phyloP scores from a whole-genome alignment of 352 stramenopile species.

The Bremia lactucae region DNA sequence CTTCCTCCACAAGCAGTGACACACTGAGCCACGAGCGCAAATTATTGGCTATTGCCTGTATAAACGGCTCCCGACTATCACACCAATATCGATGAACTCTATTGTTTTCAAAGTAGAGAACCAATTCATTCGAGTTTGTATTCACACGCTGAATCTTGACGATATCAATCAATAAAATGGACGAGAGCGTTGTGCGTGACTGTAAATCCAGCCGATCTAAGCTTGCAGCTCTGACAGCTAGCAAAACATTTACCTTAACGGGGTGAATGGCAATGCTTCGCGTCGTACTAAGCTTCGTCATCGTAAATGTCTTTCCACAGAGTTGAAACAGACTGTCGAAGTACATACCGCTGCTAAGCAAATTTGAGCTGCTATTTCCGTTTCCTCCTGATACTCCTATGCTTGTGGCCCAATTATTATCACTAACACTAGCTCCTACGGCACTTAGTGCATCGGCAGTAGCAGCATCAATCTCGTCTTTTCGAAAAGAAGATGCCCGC shows the following conservation, averaged over 20 bases:
- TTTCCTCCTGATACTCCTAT: slow-evolving; percentile 9
- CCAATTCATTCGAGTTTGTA: slow-evolving; percentile 72
- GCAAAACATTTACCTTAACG: slow-evolving; percentile 58
- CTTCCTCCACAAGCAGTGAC: slow-evolving; percentile 74
- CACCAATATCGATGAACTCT: slow-evolving; percentile 83
- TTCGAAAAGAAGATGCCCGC: slow-evolving; percentile 58
- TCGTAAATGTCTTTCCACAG: slow-evolving; percentile 75
- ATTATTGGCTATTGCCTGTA: slow-evolving; percentile 81
- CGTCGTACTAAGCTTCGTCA: slow-evolving; percentile 80
- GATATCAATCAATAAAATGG: slow-evolving; percentile 79
- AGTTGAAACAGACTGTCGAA: slow-evolving; percentile 83
- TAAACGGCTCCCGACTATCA: slow-evolving; percentile 78
- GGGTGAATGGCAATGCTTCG: slow-evolving; percentile 50
- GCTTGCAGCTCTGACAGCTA: slow-evolving; percentile 69
- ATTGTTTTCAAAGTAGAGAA: slow-evolving; percentile 83
- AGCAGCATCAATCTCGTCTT: slow-evolving; percentile 41
- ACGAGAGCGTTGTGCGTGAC: slow-evolving; percentile 58
- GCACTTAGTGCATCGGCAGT: slow-evolving; percentile 32
- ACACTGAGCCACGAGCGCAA: slow-evolving; percentile 77
- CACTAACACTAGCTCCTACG: slow-evolving; percentile 27
- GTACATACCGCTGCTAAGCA: slow-evolving; percentile 65
- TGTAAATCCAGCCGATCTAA: slow-evolving; percentile 64
- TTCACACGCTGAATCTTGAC: slow-evolving; percentile 83
- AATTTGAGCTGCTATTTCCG: slow-evolving; percentile 6
- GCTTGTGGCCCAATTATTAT: slow-evolving; percentile 22